Percentiles rank a stretch among this genome's conserved stretches.
Evolutionary conservation across 1,284 basidiomycete genomes (phyloP).

Genomic region (Microbotryomycetes sp.): DNA sequence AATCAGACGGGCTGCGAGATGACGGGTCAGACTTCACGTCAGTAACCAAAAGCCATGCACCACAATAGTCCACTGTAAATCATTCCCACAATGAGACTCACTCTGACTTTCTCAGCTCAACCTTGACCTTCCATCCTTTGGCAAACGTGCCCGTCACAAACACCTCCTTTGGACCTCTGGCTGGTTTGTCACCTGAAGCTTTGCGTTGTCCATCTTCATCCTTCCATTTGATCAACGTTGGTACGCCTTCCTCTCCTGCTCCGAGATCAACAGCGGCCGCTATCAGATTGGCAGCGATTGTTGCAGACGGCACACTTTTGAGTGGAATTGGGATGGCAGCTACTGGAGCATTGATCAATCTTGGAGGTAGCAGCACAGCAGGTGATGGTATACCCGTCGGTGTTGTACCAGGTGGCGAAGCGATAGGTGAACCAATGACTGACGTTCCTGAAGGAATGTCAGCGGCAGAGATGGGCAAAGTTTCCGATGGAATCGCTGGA

Average conservation of each 20-base stretch:
- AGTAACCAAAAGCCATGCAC: neutral
- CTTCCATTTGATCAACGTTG: slow-evolving; percentile 40
- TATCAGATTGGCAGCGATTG: slow-evolving; percentile 34
- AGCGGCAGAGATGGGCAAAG: slow-evolving; percentile 20
- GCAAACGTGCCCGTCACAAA: slow-evolving; percentile 56
- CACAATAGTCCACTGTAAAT: neutral
- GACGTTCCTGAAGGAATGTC: slow-evolving; percentile 29
- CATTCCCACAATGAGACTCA: slow-evolving; percentile 30
- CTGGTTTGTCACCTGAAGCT: slow-evolving; percentile 46
- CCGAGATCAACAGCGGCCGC: slow-evolving; percentile 40
- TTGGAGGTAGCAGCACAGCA: slow-evolving; percentile 31
- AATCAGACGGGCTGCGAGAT: slow-evolving; percentile 42
- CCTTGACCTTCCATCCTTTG: slow-evolving; percentile 52
- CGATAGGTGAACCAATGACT: slow-evolving; percentile 20
- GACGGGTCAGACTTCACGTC: neutral
- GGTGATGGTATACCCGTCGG: slow-evolving; percentile 16
- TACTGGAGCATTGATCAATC: slow-evolving; percentile 34
- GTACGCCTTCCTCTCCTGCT: slow-evolving; percentile 37
- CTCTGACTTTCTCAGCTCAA: slow-evolving; percentile 47
- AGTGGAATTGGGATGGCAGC: slow-evolving; percentile 34
- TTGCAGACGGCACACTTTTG: slow-evolving; percentile 30
- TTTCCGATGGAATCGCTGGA: slow-evolving; percentile 14
- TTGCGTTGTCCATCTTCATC: slow-evolving; percentile 38
- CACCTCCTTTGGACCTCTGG: slow-evolving; percentile 43
- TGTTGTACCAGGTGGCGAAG: slow-evolving; percentile 4